Evolutionary conservation across 2,329 filamentous ascomycete species (phyloP).

Genomic region (Apiospora hydei): DNA sequence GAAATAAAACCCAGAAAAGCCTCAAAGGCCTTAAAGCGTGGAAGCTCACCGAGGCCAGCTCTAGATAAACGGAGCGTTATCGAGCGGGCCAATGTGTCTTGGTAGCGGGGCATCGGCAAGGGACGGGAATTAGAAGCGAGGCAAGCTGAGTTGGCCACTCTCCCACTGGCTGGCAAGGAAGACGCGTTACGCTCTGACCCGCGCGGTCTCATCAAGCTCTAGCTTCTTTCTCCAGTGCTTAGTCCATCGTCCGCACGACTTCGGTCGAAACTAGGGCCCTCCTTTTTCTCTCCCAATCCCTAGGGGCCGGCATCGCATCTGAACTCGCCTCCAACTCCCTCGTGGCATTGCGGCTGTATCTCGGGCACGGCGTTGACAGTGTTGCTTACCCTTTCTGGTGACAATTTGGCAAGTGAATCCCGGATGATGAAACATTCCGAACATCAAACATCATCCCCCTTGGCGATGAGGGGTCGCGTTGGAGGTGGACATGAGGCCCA

Average conservation of each 20-base stretch:
- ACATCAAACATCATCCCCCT: slow-evolving; percentile 1
- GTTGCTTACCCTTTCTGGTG: background rate
- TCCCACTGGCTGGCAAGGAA: slow-evolving; percentile 3
- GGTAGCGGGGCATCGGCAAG: slow-evolving; percentile 1
- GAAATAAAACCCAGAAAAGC: slow-evolving; percentile 13
- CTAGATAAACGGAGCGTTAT: slow-evolving; percentile 6
- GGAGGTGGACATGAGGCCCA: background rate
- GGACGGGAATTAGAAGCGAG: background rate
- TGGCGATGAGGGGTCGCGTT: slow-evolving; percentile 8
- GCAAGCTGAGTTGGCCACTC: background rate
- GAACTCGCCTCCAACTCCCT: background rate
- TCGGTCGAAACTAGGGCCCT: background rate
- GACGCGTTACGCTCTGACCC: slow-evolving; percentile 20
- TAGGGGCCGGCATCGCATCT: background rate
- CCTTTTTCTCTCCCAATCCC: background rate
- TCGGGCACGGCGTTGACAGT: slow-evolving; percentile 5
- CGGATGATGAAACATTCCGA: background rate
- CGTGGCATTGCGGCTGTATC: slow-evolving; percentile 9
- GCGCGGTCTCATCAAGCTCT: slow-evolving; percentile 15
- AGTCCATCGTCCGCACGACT: background rate
- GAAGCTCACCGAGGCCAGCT: slow-evolving; percentile 3
- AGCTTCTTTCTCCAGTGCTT: slow-evolving; percentile 3
- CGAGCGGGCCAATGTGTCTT: background rate
- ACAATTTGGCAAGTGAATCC: background rate
- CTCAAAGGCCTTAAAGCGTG: background rate